phyloP scores from a whole-genome alignment of 78 protist genomes.

The Tieghemostelium lacteum region DNA sequence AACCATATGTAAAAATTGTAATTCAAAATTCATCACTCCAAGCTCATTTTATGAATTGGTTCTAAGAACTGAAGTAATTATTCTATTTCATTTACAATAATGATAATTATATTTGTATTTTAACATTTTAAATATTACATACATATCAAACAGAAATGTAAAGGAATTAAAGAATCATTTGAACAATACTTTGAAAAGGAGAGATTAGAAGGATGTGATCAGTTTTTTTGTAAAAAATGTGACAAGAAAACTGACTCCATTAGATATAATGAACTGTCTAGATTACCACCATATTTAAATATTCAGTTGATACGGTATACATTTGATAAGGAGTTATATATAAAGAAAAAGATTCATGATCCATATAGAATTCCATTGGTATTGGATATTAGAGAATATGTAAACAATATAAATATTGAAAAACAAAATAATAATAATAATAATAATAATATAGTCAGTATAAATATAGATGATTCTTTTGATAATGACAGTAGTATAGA shows the following conservation, averaged over 20 bases:
- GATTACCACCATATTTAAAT: slow-evolving; percentile 69
- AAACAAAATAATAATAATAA: not conserved
- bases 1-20: slow-evolving; percentile 28
- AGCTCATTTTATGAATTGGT: slow-evolving; percentile 48
- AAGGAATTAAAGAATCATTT: slow-evolving; percentile 39
- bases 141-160: not conserved
- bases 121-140: not conserved
- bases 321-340: slow-evolving; percentile 70
- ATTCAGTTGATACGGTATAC: slow-evolving; percentile 85
- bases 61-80: slow-evolving; percentile 3
- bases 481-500: no score
- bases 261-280: slow-evolving; percentile 21
- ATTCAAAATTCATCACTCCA: not conserved
- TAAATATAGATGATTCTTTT: not conserved
- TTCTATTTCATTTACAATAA: not conserved
- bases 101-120: not conserved
- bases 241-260: slow-evolving; percentile 1
- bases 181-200: slow-evolving; percentile 76
- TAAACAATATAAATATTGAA: not conserved
- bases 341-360: slow-evolving; percentile 64
- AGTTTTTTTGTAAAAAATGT: slow-evolving; percentile 83
- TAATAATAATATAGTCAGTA: not conserved
- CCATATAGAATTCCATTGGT: slow-evolving; percentile 45
- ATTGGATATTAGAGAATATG: slow-evolving; percentile 11
- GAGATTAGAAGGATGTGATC: slow-evolving; percentile 86